Evolutionary conservation across 768 basidiomycete genomes (phyloP).

Genomic region (Lentinula detonsa): DNA sequence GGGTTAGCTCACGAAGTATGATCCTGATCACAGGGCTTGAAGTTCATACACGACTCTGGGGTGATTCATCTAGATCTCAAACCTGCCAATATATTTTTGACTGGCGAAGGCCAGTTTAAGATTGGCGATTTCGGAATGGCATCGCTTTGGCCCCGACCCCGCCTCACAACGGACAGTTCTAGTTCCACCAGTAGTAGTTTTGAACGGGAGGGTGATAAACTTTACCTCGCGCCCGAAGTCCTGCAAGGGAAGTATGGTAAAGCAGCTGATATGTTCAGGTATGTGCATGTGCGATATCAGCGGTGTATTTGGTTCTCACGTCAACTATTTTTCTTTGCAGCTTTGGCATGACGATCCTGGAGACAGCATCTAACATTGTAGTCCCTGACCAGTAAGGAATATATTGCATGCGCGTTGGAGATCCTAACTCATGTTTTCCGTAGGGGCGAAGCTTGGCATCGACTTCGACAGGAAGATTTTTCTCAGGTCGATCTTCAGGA

Average conservation of each 20-base stretch:
- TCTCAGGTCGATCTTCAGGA: constrained; percentile 69
- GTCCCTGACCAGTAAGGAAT: constrained; percentile 89
- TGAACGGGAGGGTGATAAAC: constrained; percentile 95
- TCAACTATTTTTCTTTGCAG: constrained; percentile 36
- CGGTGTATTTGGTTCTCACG: constrained; percentile 34
- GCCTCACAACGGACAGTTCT: constrained; percentile 13
- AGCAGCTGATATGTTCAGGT: constrained; percentile 97
- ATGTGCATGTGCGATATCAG: constrained; percentile 30
- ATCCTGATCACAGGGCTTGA: constrained; percentile 53
- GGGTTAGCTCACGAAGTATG: not conserved
- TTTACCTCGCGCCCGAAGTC: constrained; percentile 96
- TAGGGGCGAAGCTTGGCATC: constrained; percentile 93
- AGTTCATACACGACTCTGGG: constrained; percentile 83
- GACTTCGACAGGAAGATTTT: constrained; percentile 87
- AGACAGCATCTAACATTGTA: constrained; percentile 92
- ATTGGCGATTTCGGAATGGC: constrained; percentile 99
- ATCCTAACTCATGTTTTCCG: constrained; percentile 22
- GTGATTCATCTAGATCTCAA: constrained; percentile 96
- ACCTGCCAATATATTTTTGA: constrained; percentile 95
- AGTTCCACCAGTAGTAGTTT: constrained; percentile 45
- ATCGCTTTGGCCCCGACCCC: constrained; percentile 78
- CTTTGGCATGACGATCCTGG: constrained; percentile 93
- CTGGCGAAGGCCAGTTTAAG: constrained; percentile 80
- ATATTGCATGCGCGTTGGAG: constrained; percentile 1
- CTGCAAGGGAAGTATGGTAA: constrained; percentile 87